A percentile compares a stretch with the other conserved stretches of the same genome.
phyloP scores from a whole-genome alignment of 2,329 filamentous ascomycete species.

The Chaetothyriales sp. region DNA sequence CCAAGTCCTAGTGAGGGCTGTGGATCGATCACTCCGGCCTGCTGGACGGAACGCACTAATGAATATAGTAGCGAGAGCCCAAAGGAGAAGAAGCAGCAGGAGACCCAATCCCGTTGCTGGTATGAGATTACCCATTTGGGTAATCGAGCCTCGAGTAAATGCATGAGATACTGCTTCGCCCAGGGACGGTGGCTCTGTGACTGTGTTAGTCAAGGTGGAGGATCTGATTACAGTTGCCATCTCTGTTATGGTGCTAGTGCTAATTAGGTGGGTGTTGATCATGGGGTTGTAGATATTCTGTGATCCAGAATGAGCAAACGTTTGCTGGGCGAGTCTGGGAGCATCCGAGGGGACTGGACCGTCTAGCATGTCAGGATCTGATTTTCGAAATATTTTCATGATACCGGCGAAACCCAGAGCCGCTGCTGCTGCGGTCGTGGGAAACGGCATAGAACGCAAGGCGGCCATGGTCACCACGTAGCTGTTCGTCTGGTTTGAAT shows the following conservation, averaged over 20 bases:
- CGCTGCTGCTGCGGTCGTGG: not conserved
- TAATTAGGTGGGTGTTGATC: not conserved
- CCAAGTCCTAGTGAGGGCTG: not conserved
- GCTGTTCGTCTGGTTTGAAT: not conserved
- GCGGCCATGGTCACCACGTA: not conserved
- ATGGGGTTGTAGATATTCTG: not conserved
- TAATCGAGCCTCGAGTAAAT: not conserved
- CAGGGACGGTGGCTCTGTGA: not conserved
- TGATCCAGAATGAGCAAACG: not conserved
- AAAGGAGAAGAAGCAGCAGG: not conserved
- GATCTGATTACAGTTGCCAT: not conserved
- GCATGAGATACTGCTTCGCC: not conserved
- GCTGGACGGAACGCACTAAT: not conserved
- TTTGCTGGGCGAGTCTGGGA: not conserved
- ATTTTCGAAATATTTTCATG: not conserved
- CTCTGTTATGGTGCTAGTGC: not conserved
- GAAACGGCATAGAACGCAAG: not conserved
- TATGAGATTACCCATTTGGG: not conserved
- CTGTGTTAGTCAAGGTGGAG: not conserved
- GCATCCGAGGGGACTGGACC: not conserved
- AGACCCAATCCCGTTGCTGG: not conserved
- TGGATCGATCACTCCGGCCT: not conserved
- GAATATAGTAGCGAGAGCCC: not conserved
- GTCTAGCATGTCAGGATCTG: not conserved
- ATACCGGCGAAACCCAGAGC: not conserved